These are phyloP conservation scores for Camillea tinctor DNA, from an alignment of 2,329 filamentous ascomycete species.

Conservation along the genomic window DNA sequence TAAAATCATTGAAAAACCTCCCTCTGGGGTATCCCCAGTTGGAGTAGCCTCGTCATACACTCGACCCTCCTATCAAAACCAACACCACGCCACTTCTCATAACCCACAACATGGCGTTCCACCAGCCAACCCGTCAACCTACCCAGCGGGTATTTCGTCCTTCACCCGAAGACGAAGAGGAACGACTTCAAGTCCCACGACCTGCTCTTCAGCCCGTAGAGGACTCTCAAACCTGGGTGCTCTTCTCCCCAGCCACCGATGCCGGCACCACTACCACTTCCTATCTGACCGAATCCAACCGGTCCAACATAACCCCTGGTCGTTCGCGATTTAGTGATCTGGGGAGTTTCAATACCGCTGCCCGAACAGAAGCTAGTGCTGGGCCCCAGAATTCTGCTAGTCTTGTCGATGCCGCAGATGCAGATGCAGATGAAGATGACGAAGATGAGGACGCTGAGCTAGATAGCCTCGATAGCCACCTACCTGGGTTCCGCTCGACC, in stretches of 20 bases:
- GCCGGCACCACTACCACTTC: slow-evolving; percentile 56
- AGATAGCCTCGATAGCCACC: slow-evolving; percentile 88
- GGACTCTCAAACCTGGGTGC: slow-evolving; percentile 90
- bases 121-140: slow-evolving; percentile 55
- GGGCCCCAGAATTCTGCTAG: slow-evolving; percentile 41
- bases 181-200: slow-evolving; percentile 36
- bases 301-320: slow-evolving; percentile 63
- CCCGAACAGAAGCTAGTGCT: slow-evolving; percentile 55
- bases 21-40: slow-evolving; percentile 16
- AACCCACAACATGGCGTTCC: slow-evolving; percentile 52
- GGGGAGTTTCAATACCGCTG: slow-evolving; percentile 71
- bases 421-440: no score
- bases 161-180: slow-evolving; percentile 39
- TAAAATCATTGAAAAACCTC: slow-evolving; percentile 16
- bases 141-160: slow-evolving; percentile 47
- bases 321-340: slow-evolving; percentile 77
- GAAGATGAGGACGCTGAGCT: slow-evolving; percentile 71
- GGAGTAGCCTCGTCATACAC: slow-evolving; percentile 5
- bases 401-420: slow-evolving; percentile 39
- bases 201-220: slow-evolving; percentile 46
- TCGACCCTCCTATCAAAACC: not conserved
- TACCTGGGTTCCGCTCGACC: slow-evolving; percentile 79
- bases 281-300: slow-evolving; percentile 66
- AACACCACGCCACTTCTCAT: not conserved
- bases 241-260: slow-evolving; percentile 77